These are phyloP conservation scores for Cyclostephanos tholiformis DNA, from an alignment of 108 stramenopile genomes.

Conservation along the genomic window DNA sequence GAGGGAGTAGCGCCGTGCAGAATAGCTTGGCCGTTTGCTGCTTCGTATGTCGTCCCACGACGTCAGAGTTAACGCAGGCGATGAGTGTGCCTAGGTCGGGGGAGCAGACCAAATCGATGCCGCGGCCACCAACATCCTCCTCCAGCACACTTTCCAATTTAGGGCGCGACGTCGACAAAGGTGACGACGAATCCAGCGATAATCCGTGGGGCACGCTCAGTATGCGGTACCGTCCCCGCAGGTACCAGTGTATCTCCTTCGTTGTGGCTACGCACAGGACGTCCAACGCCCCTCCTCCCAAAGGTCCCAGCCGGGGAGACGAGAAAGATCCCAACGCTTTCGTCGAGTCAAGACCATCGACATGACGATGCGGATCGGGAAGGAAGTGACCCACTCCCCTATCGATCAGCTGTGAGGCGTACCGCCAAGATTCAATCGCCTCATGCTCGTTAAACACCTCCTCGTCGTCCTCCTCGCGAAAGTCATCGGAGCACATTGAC, in stretches of 20 bases:
- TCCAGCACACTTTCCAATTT: background rate
- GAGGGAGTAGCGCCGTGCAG: slow-evolving; percentile 51
- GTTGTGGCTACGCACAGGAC: slow-evolving; percentile 64
- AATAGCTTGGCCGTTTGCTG: slow-evolving; percentile 41
- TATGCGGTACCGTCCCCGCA: slow-evolving; percentile 80
- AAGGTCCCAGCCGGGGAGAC: slow-evolving; percentile 9
- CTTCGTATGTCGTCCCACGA: slow-evolving; percentile 2
- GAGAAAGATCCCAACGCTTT: background rate
- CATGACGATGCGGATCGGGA: slow-evolving; percentile 8
- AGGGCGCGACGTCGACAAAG: background rate
- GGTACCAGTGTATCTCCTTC: slow-evolving; percentile 56
- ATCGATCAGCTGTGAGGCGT: slow-evolving; percentile 41
- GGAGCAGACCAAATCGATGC: slow-evolving; percentile 43
- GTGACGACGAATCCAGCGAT: background rate
- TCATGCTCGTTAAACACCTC: slow-evolving; percentile 35
- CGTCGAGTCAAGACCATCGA: background rate
- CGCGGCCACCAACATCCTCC: background rate
- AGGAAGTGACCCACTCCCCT: slow-evolving; percentile 25
- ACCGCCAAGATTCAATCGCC: slow-evolving; percentile 56
- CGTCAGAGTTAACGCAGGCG: slow-evolving; percentile 9
- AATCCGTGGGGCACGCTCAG: slow-evolving; percentile 25
- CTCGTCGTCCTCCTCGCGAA: background rate
- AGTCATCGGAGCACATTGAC: background rate
- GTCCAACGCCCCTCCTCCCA: slow-evolving; percentile 30
- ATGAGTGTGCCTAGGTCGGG: slow-evolving; percentile 50